A percentile compares a stretch with the other conserved stretches of the same genome.
Evolutionary conservation across 306 rosid species (phyloP).

Genomic region (Chamaecrista fasciculata): DNA sequence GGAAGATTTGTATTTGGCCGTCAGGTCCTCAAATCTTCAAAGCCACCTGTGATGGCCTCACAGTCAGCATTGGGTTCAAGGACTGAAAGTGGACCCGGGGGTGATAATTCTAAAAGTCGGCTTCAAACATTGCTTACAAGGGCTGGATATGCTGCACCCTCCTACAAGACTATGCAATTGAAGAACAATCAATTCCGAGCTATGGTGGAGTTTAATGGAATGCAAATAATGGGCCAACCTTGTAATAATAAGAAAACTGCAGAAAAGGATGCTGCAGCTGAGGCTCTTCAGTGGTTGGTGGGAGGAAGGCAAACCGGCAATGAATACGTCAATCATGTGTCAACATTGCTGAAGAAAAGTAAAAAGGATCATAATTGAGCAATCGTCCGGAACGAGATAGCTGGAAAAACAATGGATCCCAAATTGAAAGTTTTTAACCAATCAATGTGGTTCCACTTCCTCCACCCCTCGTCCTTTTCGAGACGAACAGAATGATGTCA

Average conservation of each 20-base stretch:
- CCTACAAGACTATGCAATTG: conserved; percentile 67
- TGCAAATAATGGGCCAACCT: conserved; percentile 80
- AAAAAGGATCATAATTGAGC: conserved; percentile 62
- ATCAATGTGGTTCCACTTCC: background rate
- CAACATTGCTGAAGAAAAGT: conserved; percentile 77
- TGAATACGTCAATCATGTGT: conserved; percentile 62
- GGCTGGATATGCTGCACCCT: conserved; percentile 79
- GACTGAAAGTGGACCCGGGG: conserved; percentile 97
- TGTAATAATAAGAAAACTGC: conserved; percentile 89
- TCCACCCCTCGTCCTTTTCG: background rate
- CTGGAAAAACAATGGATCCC: conserved; percentile 17
- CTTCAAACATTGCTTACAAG: conserved; percentile 89
- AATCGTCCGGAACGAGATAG: conserved; percentile 8
- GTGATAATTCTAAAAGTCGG: conserved; percentile 94
- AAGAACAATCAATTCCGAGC: conserved; percentile 65
- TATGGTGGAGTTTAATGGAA: conserved; percentile 72
- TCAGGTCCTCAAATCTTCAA: conserved; percentile 52
- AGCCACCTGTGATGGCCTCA: conserved; percentile 35
- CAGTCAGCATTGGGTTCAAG: conserved; percentile 62
- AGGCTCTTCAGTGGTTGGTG: conserved; percentile 86
- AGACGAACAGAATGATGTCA: background rate
- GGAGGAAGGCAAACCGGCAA: conserved; percentile 57
- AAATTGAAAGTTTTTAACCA: background rate
- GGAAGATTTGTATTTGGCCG: conserved; percentile 76
- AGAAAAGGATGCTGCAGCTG: conserved; percentile 95